Evolutionary conservation across 495 filamentous ascomycete genomes (phyloP).

Genomic region (Hyaloscypha variabilis): DNA sequence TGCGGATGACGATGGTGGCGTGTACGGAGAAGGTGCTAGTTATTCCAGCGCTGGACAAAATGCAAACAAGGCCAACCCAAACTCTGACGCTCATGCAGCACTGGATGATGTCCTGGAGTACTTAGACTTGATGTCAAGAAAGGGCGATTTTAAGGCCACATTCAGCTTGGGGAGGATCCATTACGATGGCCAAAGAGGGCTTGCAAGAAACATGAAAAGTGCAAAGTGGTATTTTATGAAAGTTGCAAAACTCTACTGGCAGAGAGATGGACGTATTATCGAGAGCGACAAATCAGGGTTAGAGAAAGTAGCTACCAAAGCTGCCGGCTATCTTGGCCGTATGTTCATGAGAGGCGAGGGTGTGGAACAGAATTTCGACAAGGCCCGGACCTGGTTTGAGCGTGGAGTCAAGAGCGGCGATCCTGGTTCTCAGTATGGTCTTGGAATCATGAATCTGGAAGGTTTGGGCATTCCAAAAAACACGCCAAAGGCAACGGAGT

Average conservation of each 20-base stretch:
- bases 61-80: constrained; percentile 68
- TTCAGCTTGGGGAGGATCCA: constrained; percentile 86
- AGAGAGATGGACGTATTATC: constrained; percentile 66
- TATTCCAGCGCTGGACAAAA: constrained; percentile 89
- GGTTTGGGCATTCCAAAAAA: constrained; percentile 82
- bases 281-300: constrained; percentile 56
- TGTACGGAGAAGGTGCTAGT: constrained; percentile 94
- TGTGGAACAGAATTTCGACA: constrained; percentile 74
- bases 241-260: constrained; percentile 87
- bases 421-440: constrained; percentile 79
- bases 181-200: constrained; percentile 81
- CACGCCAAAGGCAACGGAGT: constrained; percentile 71
- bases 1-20: constrained; percentile 88
- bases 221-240: constrained; percentile 83
- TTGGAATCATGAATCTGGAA: constrained; percentile 85
- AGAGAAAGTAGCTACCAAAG: constrained; percentile 85
- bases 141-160: constrained; percentile 90
- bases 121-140: constrained; percentile 88
- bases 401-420: constrained; percentile 81
- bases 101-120: constrained; percentile 96
- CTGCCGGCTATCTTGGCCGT: constrained; percentile 86
- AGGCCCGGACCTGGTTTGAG: constrained; percentile 83
- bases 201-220: constrained; percentile 71
- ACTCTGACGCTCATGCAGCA: constrained; percentile 75
- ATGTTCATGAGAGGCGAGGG: constrained; percentile 96